Conservation (phyloP, 2,329 filamentous ascomycete species). For the Microsporum canis region DNA sequence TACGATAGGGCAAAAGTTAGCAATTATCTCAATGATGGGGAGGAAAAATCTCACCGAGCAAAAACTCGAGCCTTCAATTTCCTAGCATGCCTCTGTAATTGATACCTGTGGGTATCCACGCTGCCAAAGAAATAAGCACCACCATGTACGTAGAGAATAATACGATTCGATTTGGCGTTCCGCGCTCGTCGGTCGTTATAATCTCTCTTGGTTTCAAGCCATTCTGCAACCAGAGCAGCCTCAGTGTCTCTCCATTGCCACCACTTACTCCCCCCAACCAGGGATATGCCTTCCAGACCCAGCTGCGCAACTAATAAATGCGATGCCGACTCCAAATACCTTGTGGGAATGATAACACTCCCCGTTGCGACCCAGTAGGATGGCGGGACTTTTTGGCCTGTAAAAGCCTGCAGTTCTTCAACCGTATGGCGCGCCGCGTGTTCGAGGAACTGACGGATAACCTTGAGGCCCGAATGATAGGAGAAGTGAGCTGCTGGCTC, state of each 20-base stretch:
- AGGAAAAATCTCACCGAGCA: slow-evolving; percentile 43
- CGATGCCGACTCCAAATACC: slow-evolving; percentile 56
- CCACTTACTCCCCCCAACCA: slow-evolving; percentile 73
- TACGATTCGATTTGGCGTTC: slow-evolving; percentile 51
- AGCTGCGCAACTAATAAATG: slow-evolving; percentile 58
- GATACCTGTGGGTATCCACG: slow-evolving; percentile 93
- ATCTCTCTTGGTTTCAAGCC: slow-evolving; percentile 90
- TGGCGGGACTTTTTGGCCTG: slow-evolving; percentile 78
- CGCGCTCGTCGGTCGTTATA: slow-evolving; percentile 58
- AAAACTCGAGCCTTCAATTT: slow-evolving; percentile 86
- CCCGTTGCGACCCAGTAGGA: slow-evolving; percentile 80
- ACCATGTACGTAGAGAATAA: slow-evolving; percentile 91
- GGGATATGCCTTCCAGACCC: slow-evolving; percentile 60
- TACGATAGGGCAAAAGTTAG: slow-evolving; percentile 1
- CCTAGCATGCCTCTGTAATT: slow-evolving; percentile 88
- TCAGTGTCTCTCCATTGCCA: slow-evolving; percentile 70
- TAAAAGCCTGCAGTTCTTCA: slow-evolving; percentile 88
- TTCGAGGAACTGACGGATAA: slow-evolving; percentile 74
- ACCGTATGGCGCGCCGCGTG: slow-evolving; percentile 83
- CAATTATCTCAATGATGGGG: background rate
- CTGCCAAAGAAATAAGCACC: slow-evolving; percentile 94
- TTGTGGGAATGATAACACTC: slow-evolving; percentile 51
- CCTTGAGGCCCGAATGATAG: slow-evolving; percentile 82
- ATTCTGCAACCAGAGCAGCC: slow-evolving; percentile 64
- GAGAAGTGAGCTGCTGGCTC: slow-evolving; percentile 84